Evolutionary conservation across 352 stramenopile species (phyloP).

Genomic region (Globisporangium irregulare): DNA sequence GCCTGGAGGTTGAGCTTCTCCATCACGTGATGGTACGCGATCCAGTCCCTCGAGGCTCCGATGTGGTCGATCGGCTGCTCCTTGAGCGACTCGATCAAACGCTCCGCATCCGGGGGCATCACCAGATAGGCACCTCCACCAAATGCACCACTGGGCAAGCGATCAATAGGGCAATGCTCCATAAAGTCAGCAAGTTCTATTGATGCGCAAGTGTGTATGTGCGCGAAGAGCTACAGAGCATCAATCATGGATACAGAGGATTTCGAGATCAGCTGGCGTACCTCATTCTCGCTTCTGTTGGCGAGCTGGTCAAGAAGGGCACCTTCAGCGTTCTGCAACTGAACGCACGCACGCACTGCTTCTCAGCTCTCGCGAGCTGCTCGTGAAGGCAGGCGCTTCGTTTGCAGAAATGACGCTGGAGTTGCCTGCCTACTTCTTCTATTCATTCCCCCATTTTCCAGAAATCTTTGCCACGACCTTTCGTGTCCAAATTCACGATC

Average conservation of each 20-base stretch:
- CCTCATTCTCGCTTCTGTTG: neutral
- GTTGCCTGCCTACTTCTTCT: neutral
- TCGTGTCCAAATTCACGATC: slow-evolving; percentile 1
- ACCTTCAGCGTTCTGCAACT: neutral
- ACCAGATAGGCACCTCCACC: slow-evolving; percentile 46
- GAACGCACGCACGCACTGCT: neutral
- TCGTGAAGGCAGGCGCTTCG: neutral
- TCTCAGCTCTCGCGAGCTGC: neutral
- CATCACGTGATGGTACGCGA: slow-evolving; percentile 84
- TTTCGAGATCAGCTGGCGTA: neutral
- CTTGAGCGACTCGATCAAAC: slow-evolving; percentile 72
- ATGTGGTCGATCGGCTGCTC: slow-evolving; percentile 62
- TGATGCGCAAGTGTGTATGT: too few species aligned
- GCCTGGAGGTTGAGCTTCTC: slow-evolving; percentile 94
- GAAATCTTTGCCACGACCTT: slow-evolving; percentile 3
- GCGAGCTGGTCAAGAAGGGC: neutral
- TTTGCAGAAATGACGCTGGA: slow-evolving; percentile 1
- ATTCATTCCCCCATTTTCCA: neutral
- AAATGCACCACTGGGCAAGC: slow-evolving; percentile 4
- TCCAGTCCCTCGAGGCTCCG: slow-evolving; percentile 63
- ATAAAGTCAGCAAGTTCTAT: neutral
- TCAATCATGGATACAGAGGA: neutral
- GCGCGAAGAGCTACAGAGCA: neutral
- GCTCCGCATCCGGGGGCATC: slow-evolving; percentile 77
- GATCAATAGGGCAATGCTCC: neutral